phyloP scores from a whole-genome alignment of 345 rosid genomes.

The Linum trigynum region DNA sequence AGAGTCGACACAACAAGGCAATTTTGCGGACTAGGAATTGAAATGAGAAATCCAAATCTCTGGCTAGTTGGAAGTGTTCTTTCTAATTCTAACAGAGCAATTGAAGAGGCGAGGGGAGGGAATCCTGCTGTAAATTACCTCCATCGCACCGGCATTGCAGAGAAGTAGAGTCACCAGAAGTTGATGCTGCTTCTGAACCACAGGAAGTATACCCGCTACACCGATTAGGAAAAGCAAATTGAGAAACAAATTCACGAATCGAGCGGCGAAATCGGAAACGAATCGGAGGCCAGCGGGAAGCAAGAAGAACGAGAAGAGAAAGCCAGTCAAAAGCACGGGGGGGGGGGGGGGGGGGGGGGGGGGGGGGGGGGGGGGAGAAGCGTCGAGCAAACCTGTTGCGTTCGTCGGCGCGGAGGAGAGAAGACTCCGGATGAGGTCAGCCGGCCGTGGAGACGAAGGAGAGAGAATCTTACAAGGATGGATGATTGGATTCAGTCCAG shows the following conservation, averaged over 20 bases:
- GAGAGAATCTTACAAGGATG: background rate
- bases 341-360: background rate
- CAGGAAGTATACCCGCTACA: conserved; percentile 73
- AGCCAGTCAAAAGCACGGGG: background rate
- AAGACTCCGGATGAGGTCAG: background rate
- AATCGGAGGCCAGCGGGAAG: background rate
- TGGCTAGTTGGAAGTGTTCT: background rate
- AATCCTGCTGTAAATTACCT: conserved; percentile 31
- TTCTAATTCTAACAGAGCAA: background rate
- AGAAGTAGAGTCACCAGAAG: conserved; percentile 85
- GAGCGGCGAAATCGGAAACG: background rate
- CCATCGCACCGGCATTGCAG: conserved; percentile 88
- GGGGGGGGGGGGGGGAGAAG: background rate
- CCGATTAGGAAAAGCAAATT: background rate
- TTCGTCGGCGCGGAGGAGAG: background rate
- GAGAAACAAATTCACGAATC: background rate
- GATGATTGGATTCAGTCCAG: background rate
- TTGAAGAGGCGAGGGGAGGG: background rate
- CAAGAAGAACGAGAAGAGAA: background rate
- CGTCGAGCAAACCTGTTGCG: conserved; percentile 31
- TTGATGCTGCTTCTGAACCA: conserved; percentile 92
- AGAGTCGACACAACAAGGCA: background rate
- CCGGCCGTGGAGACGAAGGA: background rate
- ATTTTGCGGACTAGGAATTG: background rate
- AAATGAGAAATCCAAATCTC: background rate